phyloP scores from a whole-genome alignment of 1,284 basidiomycete genomes.

The Papiliotrema fonsecae region DNA sequence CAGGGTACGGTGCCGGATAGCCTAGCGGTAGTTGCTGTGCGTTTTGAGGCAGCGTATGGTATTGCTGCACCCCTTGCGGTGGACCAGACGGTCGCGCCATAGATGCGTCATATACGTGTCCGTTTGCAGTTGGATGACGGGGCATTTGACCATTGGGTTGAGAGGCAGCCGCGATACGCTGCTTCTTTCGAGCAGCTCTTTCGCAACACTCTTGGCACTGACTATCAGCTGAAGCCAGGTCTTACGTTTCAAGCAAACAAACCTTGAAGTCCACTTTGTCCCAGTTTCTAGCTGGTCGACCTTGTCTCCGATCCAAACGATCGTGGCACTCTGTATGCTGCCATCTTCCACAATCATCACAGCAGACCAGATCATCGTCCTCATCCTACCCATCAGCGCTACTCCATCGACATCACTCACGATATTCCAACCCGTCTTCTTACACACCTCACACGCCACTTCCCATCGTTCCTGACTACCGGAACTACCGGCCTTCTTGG shows the following conservation, averaged over 20 bases:
- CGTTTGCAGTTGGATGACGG: too few species aligned
- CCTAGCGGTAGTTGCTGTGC: too few species aligned
- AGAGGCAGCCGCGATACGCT: conserved; percentile 4
- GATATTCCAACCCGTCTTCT: conserved; percentile 49
- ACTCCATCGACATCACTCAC: conserved; percentile 25
- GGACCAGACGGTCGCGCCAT: too few species aligned
- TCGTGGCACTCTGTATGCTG: conserved; percentile 48
- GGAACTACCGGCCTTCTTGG: not conserved
- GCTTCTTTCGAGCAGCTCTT: conserved; percentile 23
- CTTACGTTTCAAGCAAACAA: conserved; percentile 1
- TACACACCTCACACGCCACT: conserved; percentile 52
- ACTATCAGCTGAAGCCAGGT: not conserved
- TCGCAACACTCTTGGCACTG: conserved; percentile 37
- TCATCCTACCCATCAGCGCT: conserved; percentile 39
- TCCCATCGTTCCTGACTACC: conserved; percentile 47
- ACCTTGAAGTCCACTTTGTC: conserved; percentile 46
- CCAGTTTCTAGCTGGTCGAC: conserved; percentile 41
- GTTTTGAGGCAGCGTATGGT: too few species aligned
- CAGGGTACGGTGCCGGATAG: too few species aligned
- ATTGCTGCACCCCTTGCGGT: too few species aligned
- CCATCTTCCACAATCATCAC: conserved; percentile 54
- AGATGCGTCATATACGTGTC: too few species aligned
- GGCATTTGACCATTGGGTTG: not conserved
- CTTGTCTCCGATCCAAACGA: conserved; percentile 29
- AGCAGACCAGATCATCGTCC: conserved; percentile 50